phyloP scores from a whole-genome alignment of 345 rosid genomes.

The Eucalyptus cloeziana region DNA sequence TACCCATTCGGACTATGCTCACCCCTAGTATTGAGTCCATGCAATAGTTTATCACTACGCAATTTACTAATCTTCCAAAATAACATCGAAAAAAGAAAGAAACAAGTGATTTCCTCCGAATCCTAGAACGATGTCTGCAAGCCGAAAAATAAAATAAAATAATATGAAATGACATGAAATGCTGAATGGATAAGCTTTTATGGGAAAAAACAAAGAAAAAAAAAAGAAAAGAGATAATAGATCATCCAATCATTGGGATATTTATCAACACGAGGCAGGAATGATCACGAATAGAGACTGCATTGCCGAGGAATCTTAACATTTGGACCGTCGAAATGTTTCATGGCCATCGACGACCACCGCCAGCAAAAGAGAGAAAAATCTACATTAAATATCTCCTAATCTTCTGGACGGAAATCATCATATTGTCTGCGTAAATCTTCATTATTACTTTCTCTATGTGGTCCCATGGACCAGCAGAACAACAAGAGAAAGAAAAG shows the following conservation, averaged over 20 bases:
- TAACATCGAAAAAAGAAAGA: not conserved
- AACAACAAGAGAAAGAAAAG: not conserved
- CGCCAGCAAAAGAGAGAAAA: not conserved
- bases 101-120: not conserved
- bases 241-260: not conserved
- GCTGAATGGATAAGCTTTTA: not conserved
- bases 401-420: not conserved
- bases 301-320: not conserved
- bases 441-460: not conserved
- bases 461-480: not conserved
- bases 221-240: too few relatives aligned
- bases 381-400: not conserved
- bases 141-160: not conserved
- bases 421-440: not conserved
- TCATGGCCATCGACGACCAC: not conserved
- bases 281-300: not conserved
- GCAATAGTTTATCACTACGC: not conserved
- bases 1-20: accelerated
- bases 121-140: accelerated
- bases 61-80: not conserved
- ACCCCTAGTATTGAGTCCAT: too few relatives aligned
- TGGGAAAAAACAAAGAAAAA: accelerated
- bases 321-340: not conserved
- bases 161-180: not conserved
- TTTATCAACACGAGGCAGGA: not conserved